Conservation (phyloP, 2,329 filamentous ascomycete genomes). For the Fonsecaea multimorphosa region DNA sequence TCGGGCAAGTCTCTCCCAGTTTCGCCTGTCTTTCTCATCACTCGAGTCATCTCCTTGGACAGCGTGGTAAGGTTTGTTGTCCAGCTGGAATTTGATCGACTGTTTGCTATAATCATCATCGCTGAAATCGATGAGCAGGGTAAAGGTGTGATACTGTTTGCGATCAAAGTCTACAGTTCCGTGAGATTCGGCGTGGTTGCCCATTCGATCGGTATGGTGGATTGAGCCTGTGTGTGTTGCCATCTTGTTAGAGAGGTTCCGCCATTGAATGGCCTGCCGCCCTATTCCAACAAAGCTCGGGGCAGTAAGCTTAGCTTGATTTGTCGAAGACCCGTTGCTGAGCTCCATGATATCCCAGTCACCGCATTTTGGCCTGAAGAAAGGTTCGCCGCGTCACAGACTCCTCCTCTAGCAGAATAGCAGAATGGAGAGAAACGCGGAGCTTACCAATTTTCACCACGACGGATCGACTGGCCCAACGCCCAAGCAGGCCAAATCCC, state of each 20-base stretch:
- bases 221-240: constrained; percentile 1
- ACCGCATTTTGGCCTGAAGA: constrained; percentile 6
- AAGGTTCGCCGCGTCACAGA: neutral
- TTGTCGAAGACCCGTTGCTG: neutral
- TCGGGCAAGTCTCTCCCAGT: neutral
- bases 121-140: neutral
- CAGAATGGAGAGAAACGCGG: neutral
- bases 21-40: neutral
- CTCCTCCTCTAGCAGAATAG: neutral
- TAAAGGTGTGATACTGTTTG: neutral
- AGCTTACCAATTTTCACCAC: neutral
- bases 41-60: neutral
- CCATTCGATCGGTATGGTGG: neutral
- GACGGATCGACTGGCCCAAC: neutral
- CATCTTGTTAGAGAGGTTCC: neutral
- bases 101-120: neutral
- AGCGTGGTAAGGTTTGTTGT: neutral
- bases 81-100: constrained; percentile 1
- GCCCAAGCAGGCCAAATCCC: constrained; percentile 12
- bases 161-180: neutral
- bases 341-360: constrained; percentile 9
- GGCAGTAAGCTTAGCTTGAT: neutral
- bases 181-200: neutral
- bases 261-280: neutral
- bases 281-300: neutral